Evolutionary conservation across 1,284 basidiomycete species (phyloP).

Genomic region (Irpex sp.): DNA sequence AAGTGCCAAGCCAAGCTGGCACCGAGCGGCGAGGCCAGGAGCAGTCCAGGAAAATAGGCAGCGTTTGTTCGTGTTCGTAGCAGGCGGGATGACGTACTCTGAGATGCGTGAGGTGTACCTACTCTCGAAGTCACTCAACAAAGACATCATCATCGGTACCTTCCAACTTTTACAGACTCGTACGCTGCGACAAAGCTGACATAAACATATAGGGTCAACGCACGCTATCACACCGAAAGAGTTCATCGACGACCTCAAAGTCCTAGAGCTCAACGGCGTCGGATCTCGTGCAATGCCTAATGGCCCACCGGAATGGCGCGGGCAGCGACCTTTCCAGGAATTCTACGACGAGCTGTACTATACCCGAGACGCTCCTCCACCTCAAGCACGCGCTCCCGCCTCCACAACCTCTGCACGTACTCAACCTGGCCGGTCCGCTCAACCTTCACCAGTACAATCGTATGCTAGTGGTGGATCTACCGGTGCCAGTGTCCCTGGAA

Average conservation of each 20-base stretch:
- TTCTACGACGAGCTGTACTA: constrained; percentile 79
- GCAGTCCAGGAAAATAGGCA: constrained; percentile 63
- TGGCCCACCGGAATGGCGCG: constrained; percentile 56
- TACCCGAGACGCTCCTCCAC: constrained; percentile 57
- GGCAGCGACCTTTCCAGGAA: constrained; percentile 56
- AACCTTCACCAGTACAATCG: constrained; percentile 35
- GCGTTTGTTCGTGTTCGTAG: constrained; percentile 88
- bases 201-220: constrained; percentile 69
- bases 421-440: constrained; percentile 26
- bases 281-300: constrained; percentile 74
- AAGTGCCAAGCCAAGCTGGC: constrained; percentile 84
- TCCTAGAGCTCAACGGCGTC: constrained; percentile 74
- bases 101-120: constrained; percentile 91
- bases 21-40: constrained; percentile 58
- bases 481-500: constrained; percentile 33
- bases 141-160: constrained; percentile 89
- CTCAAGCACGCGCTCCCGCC: constrained; percentile 35
- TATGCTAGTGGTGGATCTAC: constrained; percentile 46
- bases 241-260: constrained; percentile 86
- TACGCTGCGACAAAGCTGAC: background rate
- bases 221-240: constrained; percentile 81
- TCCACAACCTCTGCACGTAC: constrained; percentile 18
- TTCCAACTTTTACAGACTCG: background rate
- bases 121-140: constrained; percentile 70
- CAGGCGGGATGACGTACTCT: constrained; percentile 95